phyloP scores from a whole-genome alignment of 352 stramenopile species.

The Globisporangium iwayamae region DNA sequence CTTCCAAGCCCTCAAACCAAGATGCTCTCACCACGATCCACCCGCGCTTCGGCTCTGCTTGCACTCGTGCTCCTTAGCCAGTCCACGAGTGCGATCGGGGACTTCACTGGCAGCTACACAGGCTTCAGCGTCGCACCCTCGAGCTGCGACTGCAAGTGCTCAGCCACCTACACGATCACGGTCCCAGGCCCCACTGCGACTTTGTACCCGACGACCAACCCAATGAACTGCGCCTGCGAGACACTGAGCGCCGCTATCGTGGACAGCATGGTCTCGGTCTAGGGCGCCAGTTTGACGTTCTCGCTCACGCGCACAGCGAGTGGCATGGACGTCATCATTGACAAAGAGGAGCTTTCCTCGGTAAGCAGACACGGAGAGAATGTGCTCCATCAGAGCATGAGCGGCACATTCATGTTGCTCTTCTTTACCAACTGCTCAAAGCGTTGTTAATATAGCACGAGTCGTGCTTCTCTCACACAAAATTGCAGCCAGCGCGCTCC shows the following conservation, averaged over 20 bases:
- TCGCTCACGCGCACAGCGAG: neutral
- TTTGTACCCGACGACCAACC: neutral
- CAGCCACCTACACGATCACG: conserved; percentile 4
- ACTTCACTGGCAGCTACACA: neutral
- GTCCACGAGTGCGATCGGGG: neutral
- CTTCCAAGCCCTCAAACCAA: no score
- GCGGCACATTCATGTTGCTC: no score
- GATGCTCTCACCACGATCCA: neutral
- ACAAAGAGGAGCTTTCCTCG: no score
- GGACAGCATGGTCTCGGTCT: neutral
- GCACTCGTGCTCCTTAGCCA: neutral
- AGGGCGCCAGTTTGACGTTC: neutral
- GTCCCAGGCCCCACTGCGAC: neutral
- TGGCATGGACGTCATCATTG: neutral
- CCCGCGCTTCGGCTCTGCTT: neutral
- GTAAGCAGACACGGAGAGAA: no score
- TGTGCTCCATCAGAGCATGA: no score
- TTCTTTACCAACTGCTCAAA: no score
- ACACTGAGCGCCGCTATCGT: neutral
- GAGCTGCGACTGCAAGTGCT: neutral
- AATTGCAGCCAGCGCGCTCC: no score
- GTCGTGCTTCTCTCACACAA: no score
- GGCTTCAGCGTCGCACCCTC: neutral
- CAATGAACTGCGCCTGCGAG: neutral
- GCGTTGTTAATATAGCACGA: no score